Percentiles rank a stretch among this genome's conserved stretches.
Evolutionary conservation across 257 asterid genomes (phyloP).

Genomic region (Gentiana macrophylla): DNA sequence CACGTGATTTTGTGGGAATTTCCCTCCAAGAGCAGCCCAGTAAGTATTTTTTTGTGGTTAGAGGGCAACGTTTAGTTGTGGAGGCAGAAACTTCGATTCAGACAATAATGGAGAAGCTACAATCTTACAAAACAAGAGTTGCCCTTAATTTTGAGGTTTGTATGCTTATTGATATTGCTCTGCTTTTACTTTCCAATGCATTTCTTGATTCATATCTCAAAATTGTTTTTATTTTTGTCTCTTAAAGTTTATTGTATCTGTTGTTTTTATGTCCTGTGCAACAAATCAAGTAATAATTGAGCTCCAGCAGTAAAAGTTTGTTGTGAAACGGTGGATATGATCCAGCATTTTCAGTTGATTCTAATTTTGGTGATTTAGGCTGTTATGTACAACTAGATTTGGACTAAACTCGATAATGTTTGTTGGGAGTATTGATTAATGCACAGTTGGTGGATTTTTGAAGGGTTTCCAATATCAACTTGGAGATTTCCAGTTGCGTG

Average conservation of each 20-base stretch:
- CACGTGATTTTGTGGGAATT: slow-evolving; percentile 77
- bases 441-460: neutral
- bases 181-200: neutral
- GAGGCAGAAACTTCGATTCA: slow-evolving; percentile 79
- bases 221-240: neutral
- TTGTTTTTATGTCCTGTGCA: too few relatives aligned
- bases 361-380: too few relatives aligned
- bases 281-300: too few relatives aligned
- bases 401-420: too few relatives aligned
- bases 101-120: slow-evolving; percentile 85
- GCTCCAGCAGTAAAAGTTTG: too few relatives aligned
- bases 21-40: slow-evolving; percentile 75
- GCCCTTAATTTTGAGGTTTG: slow-evolving; percentile 86
- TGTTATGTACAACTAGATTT: too few relatives aligned
- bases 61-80: slow-evolving; percentile 67
- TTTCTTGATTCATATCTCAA: neutral
- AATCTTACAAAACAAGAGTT: slow-evolving; percentile 78
- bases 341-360: too few relatives aligned
- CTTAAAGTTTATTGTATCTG: too few relatives aligned
- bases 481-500: slow-evolving; percentile 91
- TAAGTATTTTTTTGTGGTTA: slow-evolving; percentile 57
- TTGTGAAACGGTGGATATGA: too few relatives aligned
- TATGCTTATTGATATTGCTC: neutral
- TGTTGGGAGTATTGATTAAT: too few relatives aligned
- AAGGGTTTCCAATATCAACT: slow-evolving; percentile 79